Evolutionary conservation across 2,329 filamentous ascomycete genomes (phyloP).

Genomic region (Boeremia lycopersici): DNA sequence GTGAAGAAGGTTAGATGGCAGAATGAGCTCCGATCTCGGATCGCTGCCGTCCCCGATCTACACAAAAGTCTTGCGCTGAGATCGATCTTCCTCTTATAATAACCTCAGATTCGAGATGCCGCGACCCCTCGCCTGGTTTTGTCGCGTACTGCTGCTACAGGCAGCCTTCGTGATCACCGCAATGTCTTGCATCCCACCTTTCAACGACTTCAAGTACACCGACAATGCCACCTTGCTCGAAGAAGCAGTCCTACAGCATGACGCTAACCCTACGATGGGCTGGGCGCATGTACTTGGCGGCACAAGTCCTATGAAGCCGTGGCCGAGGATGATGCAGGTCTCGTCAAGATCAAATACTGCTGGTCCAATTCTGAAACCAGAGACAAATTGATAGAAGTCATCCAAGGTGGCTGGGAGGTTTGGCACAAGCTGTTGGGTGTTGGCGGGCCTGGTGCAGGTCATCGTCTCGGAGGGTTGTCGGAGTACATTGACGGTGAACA

Average conservation of each 20-base stretch:
- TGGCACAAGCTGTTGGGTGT: slow-evolving; percentile 1
- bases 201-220: slow-evolving; percentile 13
- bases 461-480: slow-evolving; percentile 4
- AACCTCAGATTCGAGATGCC: background rate
- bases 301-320: slow-evolving; percentile 6
- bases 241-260: background rate
- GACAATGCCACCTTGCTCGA: slow-evolving; percentile 8
- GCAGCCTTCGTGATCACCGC: background rate
- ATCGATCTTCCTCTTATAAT: too few relatives aligned
- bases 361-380: background rate
- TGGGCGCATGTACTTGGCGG: background rate
- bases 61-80: too few relatives aligned
- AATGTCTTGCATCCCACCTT: slow-evolving; percentile 3
- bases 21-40: too few relatives aligned
- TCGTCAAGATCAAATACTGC: slow-evolving; percentile 7
- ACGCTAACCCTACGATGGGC: background rate
- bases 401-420: background rate
- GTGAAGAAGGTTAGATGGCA: too few relatives aligned
- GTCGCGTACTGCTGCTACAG: background rate
- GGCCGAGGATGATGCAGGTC: background rate
- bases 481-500: background rate
- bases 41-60: too few relatives aligned
- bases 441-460: background rate
- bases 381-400: background rate
- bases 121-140: background rate